A percentile compares a stretch with the other conserved stretches of the same genome.
Conservation (phyloP, 1,284 basidiomycete species). For the Paramarasmius palmivorus region DNA sequence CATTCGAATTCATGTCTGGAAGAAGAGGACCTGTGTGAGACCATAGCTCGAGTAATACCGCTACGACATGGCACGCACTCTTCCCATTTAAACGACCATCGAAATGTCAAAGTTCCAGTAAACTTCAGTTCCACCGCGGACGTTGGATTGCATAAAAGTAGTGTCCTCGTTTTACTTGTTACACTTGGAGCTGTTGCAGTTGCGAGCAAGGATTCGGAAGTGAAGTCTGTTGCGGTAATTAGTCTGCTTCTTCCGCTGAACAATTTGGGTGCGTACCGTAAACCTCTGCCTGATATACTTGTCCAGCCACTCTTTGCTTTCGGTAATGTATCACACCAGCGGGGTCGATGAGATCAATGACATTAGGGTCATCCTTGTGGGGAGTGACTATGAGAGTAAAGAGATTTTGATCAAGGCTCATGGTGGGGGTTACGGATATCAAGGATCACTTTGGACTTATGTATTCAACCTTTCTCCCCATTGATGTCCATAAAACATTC, state of each 20-base stretch:
- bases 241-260: background rate
- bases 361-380: slow-evolving; percentile 54
- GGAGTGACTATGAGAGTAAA: slow-evolving; percentile 72
- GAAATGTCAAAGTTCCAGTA: slow-evolving; percentile 71
- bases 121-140: slow-evolving; percentile 69
- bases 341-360: slow-evolving; percentile 68
- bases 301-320: slow-evolving; percentile 55
- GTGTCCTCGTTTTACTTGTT: slow-evolving; percentile 68
- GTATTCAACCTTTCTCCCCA: background rate
- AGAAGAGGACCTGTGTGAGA: background rate
- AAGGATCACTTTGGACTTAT: background rate
- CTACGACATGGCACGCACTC: slow-evolving; percentile 49
- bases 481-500: background rate
- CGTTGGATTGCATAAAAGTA: slow-evolving; percentile 77
- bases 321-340: slow-evolving; percentile 66
- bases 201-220: slow-evolving; percentile 63
- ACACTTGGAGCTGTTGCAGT: slow-evolving; percentile 63
- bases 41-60: too few relatives aligned
- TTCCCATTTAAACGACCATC: slow-evolving; percentile 81
- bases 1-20: slow-evolving; percentile 80
- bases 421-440: slow-evolving; percentile 25
- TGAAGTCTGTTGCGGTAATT: slow-evolving; percentile 49
- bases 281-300: slow-evolving; percentile 60
- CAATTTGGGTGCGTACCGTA: slow-evolving; percentile 50
- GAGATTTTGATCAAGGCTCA: slow-evolving; percentile 80